Conservation (phyloP, 2,329 filamentous ascomycete genomes). For the Cladorrhinum sp. region DNA sequence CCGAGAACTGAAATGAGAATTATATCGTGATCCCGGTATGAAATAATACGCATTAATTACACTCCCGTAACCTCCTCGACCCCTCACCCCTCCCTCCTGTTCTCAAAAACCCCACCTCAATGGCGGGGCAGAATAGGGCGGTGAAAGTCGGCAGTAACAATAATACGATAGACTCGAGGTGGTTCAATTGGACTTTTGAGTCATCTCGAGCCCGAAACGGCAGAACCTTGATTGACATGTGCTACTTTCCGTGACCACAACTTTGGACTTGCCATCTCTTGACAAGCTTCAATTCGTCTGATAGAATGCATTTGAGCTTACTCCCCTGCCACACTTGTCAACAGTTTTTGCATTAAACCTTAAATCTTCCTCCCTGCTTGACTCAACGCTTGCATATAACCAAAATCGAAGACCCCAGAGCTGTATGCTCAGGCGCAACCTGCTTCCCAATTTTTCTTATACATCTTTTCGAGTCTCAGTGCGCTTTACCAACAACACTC, state of each 20-base stretch:
- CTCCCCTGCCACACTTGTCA: too few species aligned
- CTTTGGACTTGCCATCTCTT: too few species aligned
- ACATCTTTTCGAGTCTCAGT: slow-evolving; percentile 2
- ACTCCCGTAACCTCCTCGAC: too few species aligned
- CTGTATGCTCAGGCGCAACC: slow-evolving; percentile 24
- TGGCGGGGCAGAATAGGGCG: neutral
- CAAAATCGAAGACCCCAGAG: neutral
- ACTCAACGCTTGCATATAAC: neutral
- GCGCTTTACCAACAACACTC: slow-evolving; percentile 5
- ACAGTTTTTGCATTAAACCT: too few species aligned
- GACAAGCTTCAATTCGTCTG: too few species aligned
- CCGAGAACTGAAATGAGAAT: too few species aligned
- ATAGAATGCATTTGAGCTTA: too few species aligned
- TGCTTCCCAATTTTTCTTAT: slow-evolving; percentile 21
- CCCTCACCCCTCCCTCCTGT: neutral
- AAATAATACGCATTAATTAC: too few species aligned
- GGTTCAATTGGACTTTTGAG: neutral
- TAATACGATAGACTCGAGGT: neutral
- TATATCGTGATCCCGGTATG: too few species aligned
- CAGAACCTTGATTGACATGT: neutral
- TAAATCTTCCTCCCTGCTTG: neutral
- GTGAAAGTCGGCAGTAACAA: neutral
- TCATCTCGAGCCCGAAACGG: neutral
- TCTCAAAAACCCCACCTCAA: neutral
- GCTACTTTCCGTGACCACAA: neutral